Evolutionary conservation across 164 flowering plant species (phyloP).

Genomic region (Chloranthus sessilifolius): DNA sequence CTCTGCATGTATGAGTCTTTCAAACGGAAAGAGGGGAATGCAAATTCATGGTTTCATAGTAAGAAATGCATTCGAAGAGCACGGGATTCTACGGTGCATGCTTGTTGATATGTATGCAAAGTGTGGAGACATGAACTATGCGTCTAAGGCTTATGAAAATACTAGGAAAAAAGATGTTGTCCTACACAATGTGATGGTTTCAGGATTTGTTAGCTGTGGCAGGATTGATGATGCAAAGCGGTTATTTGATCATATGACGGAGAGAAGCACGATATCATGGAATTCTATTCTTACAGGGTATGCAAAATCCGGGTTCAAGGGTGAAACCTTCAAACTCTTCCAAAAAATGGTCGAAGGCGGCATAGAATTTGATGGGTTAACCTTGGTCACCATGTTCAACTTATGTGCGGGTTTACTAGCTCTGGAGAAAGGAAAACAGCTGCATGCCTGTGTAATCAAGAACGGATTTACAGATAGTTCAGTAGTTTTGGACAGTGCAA

Average conservation of each 20-base stretch:
- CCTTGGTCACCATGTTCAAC: conserved; percentile 11
- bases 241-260: conserved; percentile 13
- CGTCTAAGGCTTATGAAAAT: conserved; percentile 9
- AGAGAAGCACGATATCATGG: conserved; percentile 19
- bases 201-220: conserved; percentile 6
- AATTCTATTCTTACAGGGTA: conserved; percentile 19
- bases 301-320: background rate
- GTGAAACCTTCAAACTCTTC: conserved; percentile 9
- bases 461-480: conserved; percentile 7
- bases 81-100: conserved; percentile 6
- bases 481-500: conserved; percentile 17
- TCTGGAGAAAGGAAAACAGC: conserved; percentile 12
- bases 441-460: conserved; percentile 16
- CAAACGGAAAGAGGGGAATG: conserved; percentile 9
- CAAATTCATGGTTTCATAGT: conserved; percentile 19
- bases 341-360: conserved; percentile 11
- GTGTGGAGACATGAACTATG: conserved; percentile 14
- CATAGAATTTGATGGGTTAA: conserved; percentile 9
- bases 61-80: conserved; percentile 12
- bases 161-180: conserved; percentile 13
- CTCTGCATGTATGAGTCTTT: conserved; percentile 8
- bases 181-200: conserved; percentile 19
- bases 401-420: conserved; percentile 15
- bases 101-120: conserved; percentile 20
- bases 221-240: conserved; percentile 12